A percentile compares a stretch with the other conserved stretches of the same genome.
These are phyloP conservation scores for Schoenoplectus tabernaemontani DNA, from an alignment of 202 grass and related monocot species.

Conservation along the genomic window DNA sequence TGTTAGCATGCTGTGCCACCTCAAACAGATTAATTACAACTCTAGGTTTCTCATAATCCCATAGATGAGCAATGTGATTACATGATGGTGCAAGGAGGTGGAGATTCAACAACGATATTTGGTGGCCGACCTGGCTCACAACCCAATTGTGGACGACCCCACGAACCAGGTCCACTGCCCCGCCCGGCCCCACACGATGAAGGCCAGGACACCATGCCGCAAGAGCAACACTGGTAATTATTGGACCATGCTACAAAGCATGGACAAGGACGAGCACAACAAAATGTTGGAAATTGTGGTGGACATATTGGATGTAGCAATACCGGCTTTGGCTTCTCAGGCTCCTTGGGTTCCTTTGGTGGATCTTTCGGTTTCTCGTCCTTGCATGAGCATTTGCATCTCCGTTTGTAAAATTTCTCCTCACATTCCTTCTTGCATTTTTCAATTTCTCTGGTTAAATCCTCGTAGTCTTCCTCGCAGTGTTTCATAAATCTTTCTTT, in stretches of 20 bases:
- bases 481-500: slow-evolving; percentile 10
- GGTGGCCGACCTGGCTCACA: background rate
- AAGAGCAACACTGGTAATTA: slow-evolving; percentile 7
- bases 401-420: background rate
- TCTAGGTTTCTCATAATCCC: background rate
- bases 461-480: background rate
- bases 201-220: background rate
- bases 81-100: background rate
- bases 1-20: background rate
- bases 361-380: background rate
- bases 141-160: background rate
- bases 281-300: background rate
- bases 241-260: background rate
- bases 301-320: background rate
- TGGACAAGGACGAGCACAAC: slow-evolving; percentile 1
- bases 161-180: background rate
- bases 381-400: background rate
- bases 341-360: background rate
- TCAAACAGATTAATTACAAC: background rate
- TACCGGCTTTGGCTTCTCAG: background rate
- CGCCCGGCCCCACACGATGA: background rate
- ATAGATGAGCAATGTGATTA: background rate
- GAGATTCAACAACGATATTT: background rate
- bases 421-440: slow-evolving; percentile 16
- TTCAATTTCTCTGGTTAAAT: background rate